Base-by-base conservation (phyloP, 2,329 filamentous ascomycete genomes). In the Colletotrichum godetiae region DNA sequence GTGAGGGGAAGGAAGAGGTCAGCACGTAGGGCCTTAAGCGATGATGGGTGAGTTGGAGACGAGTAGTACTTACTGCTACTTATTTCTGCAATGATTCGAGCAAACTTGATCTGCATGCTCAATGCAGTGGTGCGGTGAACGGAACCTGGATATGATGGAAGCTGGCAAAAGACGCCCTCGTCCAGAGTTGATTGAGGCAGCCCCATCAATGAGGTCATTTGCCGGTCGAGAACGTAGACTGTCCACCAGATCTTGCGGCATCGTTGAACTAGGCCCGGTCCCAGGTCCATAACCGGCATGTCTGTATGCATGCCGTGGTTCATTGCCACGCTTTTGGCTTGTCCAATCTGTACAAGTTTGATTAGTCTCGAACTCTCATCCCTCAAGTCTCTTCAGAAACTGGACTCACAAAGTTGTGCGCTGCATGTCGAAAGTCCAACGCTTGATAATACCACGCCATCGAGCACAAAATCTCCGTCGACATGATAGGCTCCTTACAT, bases 241-340 rank as follows among this genome's bases (percentile, higher is more conserved):
- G 88, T 89, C 88, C 87, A 89, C 87, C 87, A 90, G 13, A 87
- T 82, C 52, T 83, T 84, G 2, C 86, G 85, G 63, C 84, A 86
- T 64, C 88, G 78, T 71, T 89, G 82, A 0, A 87, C 84, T 1
- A 82, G 76, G 0, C 76, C 74, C 0, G 84, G 81, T 0, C 84
- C 84, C 0, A 88, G 73, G 22, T 86, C 80, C 3, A 82, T 78
- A 0, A 81, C 79, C 0, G 83, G 84, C 86, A 89, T 87, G 35
- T 88, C 82, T 0, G 86, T 88, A 68, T 89, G 87, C 84, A 89
- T 86, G 0, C 88, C 88, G 52, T 88, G 81, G 0, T 81, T 82
- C n/a, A 88, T 77, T 0, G 87, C 86, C 42, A 87, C 83, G 0
- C 88, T 83, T 78, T 88, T 82, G 0, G 87, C 88, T 77, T 88